A percentile compares a stretch with the other conserved stretches of the same genome.
Evolutionary conservation across 306 rosid species (phyloP).

Genomic region (Citrullus colocynthis): DNA sequence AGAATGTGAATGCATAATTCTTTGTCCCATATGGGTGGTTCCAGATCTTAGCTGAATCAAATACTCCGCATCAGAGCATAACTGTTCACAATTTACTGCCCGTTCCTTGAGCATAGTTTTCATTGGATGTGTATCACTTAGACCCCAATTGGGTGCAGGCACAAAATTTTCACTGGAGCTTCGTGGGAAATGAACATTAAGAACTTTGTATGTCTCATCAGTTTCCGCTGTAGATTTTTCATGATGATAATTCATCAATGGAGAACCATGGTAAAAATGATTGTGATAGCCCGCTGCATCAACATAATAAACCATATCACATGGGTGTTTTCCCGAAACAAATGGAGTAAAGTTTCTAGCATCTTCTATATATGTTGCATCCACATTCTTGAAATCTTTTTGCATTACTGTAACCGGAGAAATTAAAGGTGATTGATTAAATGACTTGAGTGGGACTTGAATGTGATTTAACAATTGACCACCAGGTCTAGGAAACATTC

Average conservation of each 20-base stretch:
- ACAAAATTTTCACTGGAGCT: conserved; percentile 32
- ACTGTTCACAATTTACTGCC: conserved; percentile 23
- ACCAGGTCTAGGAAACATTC: conserved; percentile 25
- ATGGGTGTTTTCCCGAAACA: conserved; percentile 28
- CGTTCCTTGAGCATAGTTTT: conserved; percentile 21
- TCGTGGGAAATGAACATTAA: conserved; percentile 25
- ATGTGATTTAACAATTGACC: conserved; percentile 35
- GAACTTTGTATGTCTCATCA: conserved; percentile 24
- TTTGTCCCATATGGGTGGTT: conserved; percentile 21
- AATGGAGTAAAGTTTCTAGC: conserved; percentile 31
- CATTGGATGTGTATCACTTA: conserved; percentile 11
- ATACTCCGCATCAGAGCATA: conserved; percentile 22
- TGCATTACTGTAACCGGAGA: conserved; percentile 29
- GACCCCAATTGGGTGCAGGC: conserved; percentile 26
- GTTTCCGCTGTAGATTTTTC: conserved; percentile 25
- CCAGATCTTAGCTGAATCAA: conserved; percentile 16
- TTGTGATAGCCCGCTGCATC: conserved; percentile 34
- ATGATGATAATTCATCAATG: conserved; percentile 27
- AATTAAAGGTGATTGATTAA: conserved; percentile 29
- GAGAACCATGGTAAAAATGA: conserved; percentile 31
- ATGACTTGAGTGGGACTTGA: conserved; percentile 32
- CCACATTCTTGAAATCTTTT: conserved; percentile 29
- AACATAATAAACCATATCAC: conserved; percentile 28
- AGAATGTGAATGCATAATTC: conserved; percentile 37
- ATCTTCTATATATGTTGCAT: conserved; percentile 24